Conservation (phyloP, 768 basidiomycete genomes). For the Russula sp. region DNA sequence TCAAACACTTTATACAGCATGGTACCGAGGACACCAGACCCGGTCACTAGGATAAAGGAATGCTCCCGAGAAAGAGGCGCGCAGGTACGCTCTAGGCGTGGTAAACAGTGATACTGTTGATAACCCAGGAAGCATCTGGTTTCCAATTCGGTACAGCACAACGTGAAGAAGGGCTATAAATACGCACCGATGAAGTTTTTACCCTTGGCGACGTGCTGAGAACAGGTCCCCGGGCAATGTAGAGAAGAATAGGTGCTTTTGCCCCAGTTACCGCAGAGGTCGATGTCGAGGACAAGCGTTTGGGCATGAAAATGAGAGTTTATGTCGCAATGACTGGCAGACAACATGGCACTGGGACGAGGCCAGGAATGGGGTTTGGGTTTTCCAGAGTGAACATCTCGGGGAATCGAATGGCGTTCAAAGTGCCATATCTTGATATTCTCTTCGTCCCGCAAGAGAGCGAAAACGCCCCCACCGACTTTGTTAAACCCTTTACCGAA, state of each 20-base stretch:
- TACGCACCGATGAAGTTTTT: slow-evolving; percentile 8
- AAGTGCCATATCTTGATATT: slow-evolving; percentile 16
- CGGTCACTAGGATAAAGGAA: too few species aligned
- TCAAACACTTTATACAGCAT: too few species aligned
- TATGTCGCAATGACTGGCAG: background rate
- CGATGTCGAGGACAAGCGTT: slow-evolving; percentile 1
- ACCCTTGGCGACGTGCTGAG: background rate
- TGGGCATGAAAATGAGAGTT: background rate
- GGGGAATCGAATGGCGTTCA: slow-evolving; percentile 6
- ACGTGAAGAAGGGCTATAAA: background rate
- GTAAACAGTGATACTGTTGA: slow-evolving; percentile 14
- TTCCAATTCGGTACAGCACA: background rate
- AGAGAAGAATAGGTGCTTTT: background rate
- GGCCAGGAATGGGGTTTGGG: slow-evolving; percentile 11
- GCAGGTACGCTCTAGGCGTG: background rate
- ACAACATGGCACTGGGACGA: background rate
- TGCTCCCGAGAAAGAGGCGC: background rate
- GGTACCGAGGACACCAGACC: too few species aligned
- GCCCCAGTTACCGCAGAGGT: slow-evolving; percentile 11
- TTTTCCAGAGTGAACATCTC: background rate
- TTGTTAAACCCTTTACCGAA: background rate
- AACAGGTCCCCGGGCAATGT: slow-evolving; percentile 6
- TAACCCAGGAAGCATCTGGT: slow-evolving; percentile 5
- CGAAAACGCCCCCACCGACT: background rate
- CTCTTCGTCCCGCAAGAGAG: background rate